Conservation (phyloP, 1,139 yeast genomes). For the Yamadazyma jaroonii region DNA sequence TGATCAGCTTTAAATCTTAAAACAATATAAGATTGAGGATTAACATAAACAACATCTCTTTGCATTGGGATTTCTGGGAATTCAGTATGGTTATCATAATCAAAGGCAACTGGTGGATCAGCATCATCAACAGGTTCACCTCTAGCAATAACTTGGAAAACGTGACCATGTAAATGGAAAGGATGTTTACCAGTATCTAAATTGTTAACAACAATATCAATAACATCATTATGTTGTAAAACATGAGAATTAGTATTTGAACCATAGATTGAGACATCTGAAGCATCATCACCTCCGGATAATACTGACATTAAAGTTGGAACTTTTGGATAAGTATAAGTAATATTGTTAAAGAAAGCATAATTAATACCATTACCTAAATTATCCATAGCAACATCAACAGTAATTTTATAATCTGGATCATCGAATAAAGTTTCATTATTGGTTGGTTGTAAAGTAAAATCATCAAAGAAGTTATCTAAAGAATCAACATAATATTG, state of each 20-base stretch:
- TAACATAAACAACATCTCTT: constrained; percentile 65
- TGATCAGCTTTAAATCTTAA: constrained; percentile 72
- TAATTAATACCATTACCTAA: constrained; percentile 71
- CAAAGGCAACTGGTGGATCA: constrained; percentile 49
- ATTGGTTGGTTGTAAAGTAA: constrained; percentile 46
- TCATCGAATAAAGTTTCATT: constrained; percentile 45
- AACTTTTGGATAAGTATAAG: constrained; percentile 61
- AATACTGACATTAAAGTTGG: constrained; percentile 63
- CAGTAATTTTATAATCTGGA: constrained; percentile 57
- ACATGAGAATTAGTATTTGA: constrained; percentile 64
- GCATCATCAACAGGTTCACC: constrained; percentile 52
- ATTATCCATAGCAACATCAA: constrained; percentile 64
- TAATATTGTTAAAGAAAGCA: constrained; percentile 70
- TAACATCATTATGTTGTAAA: constrained; percentile 57
- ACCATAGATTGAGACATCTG: constrained; percentile 57
- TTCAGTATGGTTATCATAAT: constrained; percentile 44
- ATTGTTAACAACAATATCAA: constrained; percentile 73
- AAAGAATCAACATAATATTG: constrained; percentile 22
- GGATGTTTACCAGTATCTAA: constrained; percentile 85
- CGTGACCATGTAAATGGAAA: constrained; percentile 90
- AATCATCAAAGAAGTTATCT: constrained; percentile 50
- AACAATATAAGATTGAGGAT: constrained; percentile 65
- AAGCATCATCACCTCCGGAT: constrained; percentile 46
- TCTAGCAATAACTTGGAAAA: constrained; percentile 69
- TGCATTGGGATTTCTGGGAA: constrained; percentile 62